Evolutionary conservation across 306 rosid genomes (phyloP), one percentile per base, ranked within the genome.

Genomic region (Acmispon strigosus): DNA sequence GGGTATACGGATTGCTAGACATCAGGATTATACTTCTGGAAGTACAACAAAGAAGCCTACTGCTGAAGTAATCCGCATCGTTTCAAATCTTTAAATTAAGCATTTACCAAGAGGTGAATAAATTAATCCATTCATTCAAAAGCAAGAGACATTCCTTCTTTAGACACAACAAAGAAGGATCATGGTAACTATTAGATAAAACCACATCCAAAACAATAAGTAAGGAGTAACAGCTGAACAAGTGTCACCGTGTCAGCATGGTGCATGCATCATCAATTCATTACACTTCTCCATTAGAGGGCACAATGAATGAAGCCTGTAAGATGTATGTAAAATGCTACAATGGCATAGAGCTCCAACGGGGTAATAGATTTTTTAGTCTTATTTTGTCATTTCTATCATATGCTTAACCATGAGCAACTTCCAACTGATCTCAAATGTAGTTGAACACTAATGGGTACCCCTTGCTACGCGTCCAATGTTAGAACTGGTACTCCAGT

Each of bases 11-110:
- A 62, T 66, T 61, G 47, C 44, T 43, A 67, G 44, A 55, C 57
- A 66, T 37, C 39, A 63, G 62, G 47, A 72, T 62, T 74, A 61
- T 49, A 75, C 7, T 27, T 18, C 73, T 42, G 69, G 53, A 76
- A 81, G 43, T 29, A 36, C 36, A 39, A 55, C 63, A 41, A 48
- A 48, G 52, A 56, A 53, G 53, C 66, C 78, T 62, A 60, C 75
- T 60, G 59, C 20, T 45, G 58, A 76, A 44, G 70, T 44, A 44
- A 67, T 22, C 20, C 5, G 8, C 61, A 66, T 14, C 48, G 62
- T 69, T 69, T 49, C 41, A 67, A 47, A 69, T 55, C 42, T 69
- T 69, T 37, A 62, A 62, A 61, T 43, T 69, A 45, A 69, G 50
- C 66, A 44, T 52, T 58, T 16, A 62, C 66, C 53, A 5, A 43